Evolutionary conservation across 2,329 filamentous ascomycete genomes (phyloP).

Genomic region (Aspergillus sp.): DNA sequence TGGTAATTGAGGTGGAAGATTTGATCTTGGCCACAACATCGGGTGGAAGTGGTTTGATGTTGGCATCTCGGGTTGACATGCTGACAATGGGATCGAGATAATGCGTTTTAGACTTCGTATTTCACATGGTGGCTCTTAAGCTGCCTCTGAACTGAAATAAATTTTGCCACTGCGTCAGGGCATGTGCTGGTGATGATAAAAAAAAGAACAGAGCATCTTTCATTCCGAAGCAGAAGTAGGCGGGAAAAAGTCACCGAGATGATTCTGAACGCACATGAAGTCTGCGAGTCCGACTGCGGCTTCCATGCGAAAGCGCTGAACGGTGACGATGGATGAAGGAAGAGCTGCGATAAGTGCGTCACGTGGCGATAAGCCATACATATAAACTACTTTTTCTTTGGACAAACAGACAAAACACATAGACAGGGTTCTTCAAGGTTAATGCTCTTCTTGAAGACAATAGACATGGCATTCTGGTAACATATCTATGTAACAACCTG

Average conservation of each 20-base stretch:
- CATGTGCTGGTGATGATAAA: background rate
- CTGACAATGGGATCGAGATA: constrained; percentile 1
- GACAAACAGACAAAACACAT: background rate
- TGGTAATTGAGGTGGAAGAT: constrained; percentile 73
- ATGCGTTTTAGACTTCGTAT: background rate
- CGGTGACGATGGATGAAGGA: background rate
- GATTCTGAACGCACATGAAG: background rate
- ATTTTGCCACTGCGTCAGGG: background rate
- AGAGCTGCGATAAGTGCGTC: background rate
- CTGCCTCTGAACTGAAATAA: background rate
- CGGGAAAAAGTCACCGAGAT: background rate
- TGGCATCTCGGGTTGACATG: constrained; percentile 20
- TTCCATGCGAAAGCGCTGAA: background rate
- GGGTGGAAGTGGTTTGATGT: constrained; percentile 62
- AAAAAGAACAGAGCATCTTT: background rate
- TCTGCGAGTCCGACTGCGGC: background rate
- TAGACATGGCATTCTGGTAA: no score
- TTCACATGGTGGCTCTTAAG: background rate
- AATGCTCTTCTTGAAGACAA: no score
- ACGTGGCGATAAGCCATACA: background rate
- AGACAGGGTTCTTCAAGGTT: no score
- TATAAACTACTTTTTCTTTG: background rate
- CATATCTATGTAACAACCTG: background rate
- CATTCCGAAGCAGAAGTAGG: background rate
- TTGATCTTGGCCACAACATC: constrained; percentile 72